Evolutionary conservation across 345 rosid genomes (phyloP), one percentile per base, ranked within the genome.

Genomic region (Moricandia arvensis): DNA sequence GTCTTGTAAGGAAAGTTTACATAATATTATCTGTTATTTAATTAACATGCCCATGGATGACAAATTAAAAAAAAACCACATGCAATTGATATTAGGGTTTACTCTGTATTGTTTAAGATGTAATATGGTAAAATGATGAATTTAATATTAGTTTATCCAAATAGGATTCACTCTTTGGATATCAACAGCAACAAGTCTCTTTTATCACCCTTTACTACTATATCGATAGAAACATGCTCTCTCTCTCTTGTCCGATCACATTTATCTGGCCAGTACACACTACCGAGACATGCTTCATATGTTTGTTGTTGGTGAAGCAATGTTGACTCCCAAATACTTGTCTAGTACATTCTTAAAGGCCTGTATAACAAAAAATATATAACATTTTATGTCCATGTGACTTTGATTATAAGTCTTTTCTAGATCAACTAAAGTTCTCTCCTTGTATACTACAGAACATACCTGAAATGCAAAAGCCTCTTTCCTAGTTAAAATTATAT

Each of bases 401-500:
- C 53, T 34, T 51, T n/a, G 45, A 45, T 27, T 7, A 54, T 16
- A 27, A 35, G 18, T 75, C 15, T 60, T 5, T 16, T 75, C 68
- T 60, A 30, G 61, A 59, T 21, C 51, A 57, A 58, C 54, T 24
- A 72, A 16, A 24, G 35, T 26, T 62, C 6, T 53, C 17, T 31
- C 34, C 24, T 62, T 15, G 13, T 57, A 34, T 67, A 49, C 64
- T 35, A 73, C 69, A 73, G 60, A 54, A 74, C 59, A 59, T 81
- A 95, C 99, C 97, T 85, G 84, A 67, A 64, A 78, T 33, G 98
- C 91, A 82, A 89, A 91, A 33, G 82, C 68, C 68, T 91, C 97
- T 82, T 91, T 94, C 76, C 84, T 86, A 24, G 79, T 86, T 75
- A 94, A 76, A 60, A 91, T 88, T 53, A 87, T 85, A 83, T 90